These are phyloP conservation scores for Nakazawaea pomicola DNA, from an alignment of 805 yeast genomes.

Conservation along the genomic window DNA sequence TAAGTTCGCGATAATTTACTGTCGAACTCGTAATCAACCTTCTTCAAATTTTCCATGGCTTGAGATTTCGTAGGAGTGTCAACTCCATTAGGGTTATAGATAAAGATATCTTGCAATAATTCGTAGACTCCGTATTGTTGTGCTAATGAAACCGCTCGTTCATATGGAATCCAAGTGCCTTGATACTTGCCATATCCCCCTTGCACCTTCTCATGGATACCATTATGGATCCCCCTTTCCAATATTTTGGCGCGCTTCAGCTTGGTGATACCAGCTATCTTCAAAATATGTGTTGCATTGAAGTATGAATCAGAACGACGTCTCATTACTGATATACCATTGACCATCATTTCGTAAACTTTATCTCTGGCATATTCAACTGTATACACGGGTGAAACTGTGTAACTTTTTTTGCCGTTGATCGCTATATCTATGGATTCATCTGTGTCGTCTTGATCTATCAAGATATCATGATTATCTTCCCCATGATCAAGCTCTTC, in stretches of 20 bases:
- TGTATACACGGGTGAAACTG: constrained; percentile 47
- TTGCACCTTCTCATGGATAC: constrained; percentile 87
- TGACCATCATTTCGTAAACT: constrained; percentile 70
- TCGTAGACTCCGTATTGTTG: constrained; percentile 56
- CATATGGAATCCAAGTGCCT: constrained; percentile 93
- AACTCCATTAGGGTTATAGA: constrained; percentile 33
- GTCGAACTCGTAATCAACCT: constrained; percentile 6
- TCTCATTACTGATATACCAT: constrained; percentile 74
- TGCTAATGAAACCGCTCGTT: constrained; percentile 63
- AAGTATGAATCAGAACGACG: constrained; percentile 77
- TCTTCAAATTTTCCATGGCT: constrained; percentile 11
- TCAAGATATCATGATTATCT: not conserved
- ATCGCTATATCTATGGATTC: constrained; percentile 7
- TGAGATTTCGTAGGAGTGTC: constrained; percentile 38
- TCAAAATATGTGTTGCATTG: constrained; percentile 92
- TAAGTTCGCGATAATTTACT: constrained; percentile 10
- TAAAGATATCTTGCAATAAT: constrained; percentile 43
- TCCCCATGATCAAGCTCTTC: constrained; percentile 1
- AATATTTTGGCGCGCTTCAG: constrained; percentile 89
- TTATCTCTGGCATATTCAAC: constrained; percentile 80
- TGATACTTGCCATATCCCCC: constrained; percentile 98
- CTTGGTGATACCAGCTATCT: constrained; percentile 91
- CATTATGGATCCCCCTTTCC: constrained; percentile 89
- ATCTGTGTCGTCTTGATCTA: constrained; percentile 9
- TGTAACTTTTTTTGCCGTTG: constrained; percentile 2